Base-by-base conservation (phyloP, 139 green algal genomes). In the Mesotaenium endlicherianum region DNA sequence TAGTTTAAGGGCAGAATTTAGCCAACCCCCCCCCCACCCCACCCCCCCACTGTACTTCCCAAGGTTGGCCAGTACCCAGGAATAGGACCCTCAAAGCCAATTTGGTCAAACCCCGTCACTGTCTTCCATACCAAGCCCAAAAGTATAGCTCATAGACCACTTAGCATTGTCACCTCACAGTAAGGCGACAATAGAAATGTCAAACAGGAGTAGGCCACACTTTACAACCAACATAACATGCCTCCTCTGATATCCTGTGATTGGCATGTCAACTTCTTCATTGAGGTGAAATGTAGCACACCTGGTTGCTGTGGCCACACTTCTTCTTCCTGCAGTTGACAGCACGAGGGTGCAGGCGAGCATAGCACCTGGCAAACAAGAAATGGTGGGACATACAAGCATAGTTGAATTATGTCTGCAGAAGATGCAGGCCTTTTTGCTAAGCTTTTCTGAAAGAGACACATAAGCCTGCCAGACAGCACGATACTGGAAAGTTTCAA, bases 321-420 rank as follows among this genome's bases (percentile, higher is more conserved):
- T 95, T 97, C 93, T 98, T 95, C 91, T 97, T 97, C 77, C 95
- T 91, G 95, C 97, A 99, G 94, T 99, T 99, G 41, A 92, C 92
- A 47, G 97, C 97, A 67, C 95, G 91, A 2, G 97, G 96, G 91
- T 98, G 96, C 89, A 99, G 93, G 87, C 97, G 95, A 30, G 97
- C 97, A 83, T 99, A 99, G 94, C 97, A 99, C 93, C 79, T 91
- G 87, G 11, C n/a, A n/a, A n/a, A n/a, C n/a, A n/a, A 59, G 14
- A 59, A 59, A 59, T 30, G 14, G 14, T 30, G 49, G 14, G 49
- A 14, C 14, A 59, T 59, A 59, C 16, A 59, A 59, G 14, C 49
- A 59, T 59, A 16, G 49, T 14, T 14, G 14, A 14, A 14, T 30
- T 14, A 59, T 14, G 14, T 30, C 49, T 30, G 49, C n/a, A n/a